Evolutionary conservation across 2,329 filamentous ascomycete species (phyloP).

Genomic region (Claviceps sorghi): DNA sequence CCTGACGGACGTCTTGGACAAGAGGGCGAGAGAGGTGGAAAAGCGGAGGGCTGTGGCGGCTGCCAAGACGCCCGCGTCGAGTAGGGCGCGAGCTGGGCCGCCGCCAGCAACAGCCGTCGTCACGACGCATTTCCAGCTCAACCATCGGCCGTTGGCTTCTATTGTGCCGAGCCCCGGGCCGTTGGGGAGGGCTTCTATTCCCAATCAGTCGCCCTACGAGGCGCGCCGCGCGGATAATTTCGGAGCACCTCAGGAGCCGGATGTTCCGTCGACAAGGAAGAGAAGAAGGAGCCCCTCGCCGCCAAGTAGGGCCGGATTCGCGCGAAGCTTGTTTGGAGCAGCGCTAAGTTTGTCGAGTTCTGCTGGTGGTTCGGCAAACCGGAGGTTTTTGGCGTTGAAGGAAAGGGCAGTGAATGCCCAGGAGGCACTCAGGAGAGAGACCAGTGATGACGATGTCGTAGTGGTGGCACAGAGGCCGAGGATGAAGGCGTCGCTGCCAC

Average conservation of each 20-base stretch:
- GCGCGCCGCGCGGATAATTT: constrained; percentile 11
- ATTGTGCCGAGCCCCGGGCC: constrained; percentile 17
- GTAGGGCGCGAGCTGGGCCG: neutral
- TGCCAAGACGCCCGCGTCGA: constrained; percentile 17
- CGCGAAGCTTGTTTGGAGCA: constrained; percentile 21
- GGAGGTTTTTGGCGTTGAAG: constrained; percentile 9
- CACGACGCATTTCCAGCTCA: constrained; percentile 21
- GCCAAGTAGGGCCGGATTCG: constrained; percentile 19
- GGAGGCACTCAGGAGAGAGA: neutral
- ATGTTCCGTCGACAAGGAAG: constrained; percentile 14
- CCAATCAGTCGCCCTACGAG: constrained; percentile 21
- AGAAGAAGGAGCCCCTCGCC: constrained; percentile 16
- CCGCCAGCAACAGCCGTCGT: constrained; percentile 10
- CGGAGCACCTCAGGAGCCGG: constrained; percentile 4
- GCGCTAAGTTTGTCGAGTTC: constrained; percentile 17
- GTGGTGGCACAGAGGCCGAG: constrained; percentile 3
- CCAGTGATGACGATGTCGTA: constrained; percentile 6
- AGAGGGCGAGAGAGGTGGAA: constrained; percentile 44
- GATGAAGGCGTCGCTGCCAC: neutral
- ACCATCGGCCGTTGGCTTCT: constrained; percentile 29
- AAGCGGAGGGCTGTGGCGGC: constrained; percentile 31
- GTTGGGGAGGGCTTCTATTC: constrained; percentile 19
- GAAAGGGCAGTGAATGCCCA: constrained; percentile 10
- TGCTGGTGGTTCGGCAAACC: constrained; percentile 7
- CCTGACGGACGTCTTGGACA: constrained; percentile 59